Evolutionary conservation across 2,329 filamentous ascomycete genomes (phyloP), one percentile per base, ranked within the genome.

Genomic region (Stagonosporopsis chrysanthemi): DNA sequence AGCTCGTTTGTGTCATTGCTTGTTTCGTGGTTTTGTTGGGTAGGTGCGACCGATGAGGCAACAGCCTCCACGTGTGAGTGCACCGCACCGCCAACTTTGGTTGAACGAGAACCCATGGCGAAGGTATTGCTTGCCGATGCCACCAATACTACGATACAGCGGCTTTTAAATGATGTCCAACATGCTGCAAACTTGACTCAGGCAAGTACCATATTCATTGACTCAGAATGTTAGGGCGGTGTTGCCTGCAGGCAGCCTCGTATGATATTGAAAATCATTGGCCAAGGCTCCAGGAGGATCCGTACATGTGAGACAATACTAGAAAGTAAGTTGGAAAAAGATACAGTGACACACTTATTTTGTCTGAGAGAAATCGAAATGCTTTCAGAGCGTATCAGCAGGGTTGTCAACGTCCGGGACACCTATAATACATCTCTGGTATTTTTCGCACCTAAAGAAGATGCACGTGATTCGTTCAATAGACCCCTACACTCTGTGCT

Each of bases 211-310:
- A 42, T 52, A 48, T 29, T 48, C 40, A 40, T 65, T 69, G 69
- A 68, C 56, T 69, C 62, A 68, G 66, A 58, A 58, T 3, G 22
- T 41, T 48, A 60, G 48, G 59, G 62, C 59, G 62, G 60, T 62
- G 68, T 47, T 72, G 69, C 69, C 67, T 71, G 58, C 60, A 69
- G 69, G 67, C 65, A 69, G 61, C 70, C 67, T 67, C 51, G 58
- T 29, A 50, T 42, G 17, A 44, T 45, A 19, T 40, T 29, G 39
- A 41, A 51, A 35, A 29, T 58, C 54, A 69, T 71, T 70, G 67
- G 69, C 52, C 47, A 11, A 19, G n/a, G 28, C 22, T 7, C n/a
- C 36, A 38, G 6, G 31, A 55, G 28, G 52, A 56, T 56, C 9
- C 46, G 41, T 46, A 29, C 8, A 29, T 31, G 36, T 22, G 28